Evolutionary conservation across 306 rosid species (phyloP).

Genomic region (Quercus bicolor): DNA sequence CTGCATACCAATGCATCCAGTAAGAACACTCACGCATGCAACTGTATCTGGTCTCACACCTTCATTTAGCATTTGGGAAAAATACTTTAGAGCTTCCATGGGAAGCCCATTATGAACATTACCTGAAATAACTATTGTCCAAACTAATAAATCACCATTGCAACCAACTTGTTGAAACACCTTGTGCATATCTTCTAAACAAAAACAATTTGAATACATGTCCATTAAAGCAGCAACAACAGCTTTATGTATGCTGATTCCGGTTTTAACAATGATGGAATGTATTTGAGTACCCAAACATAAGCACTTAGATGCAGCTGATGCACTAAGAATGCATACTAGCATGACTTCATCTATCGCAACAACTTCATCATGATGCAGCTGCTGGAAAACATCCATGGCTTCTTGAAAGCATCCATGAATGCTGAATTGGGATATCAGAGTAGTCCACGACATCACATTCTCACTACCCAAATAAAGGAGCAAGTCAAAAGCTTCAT

Average conservation of each 20-base stretch:
- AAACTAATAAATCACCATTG: neutral
- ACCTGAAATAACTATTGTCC: neutral
- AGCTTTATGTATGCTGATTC: neutral
- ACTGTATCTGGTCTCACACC: neutral
- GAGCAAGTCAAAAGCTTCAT: constrained; percentile 3
- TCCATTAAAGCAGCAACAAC: neutral
- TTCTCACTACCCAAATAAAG: neutral
- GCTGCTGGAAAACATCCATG: neutral
- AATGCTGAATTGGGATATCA: neutral
- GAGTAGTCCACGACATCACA: neutral
- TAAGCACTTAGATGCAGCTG: neutral
- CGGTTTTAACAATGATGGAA: neutral
- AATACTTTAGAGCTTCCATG: neutral
- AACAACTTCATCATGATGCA: neutral
- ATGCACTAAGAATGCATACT: neutral
- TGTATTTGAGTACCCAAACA: constrained; percentile 1
- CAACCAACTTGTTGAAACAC: neutral
- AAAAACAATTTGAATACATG: neutral
- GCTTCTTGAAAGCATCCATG: neutral
- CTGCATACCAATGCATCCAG: neutral
- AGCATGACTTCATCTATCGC: neutral
- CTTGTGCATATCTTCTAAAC: constrained; percentile 1
- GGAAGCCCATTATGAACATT: neutral
- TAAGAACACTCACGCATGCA: neutral
- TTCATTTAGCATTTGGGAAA: neutral